Percentiles rank a stretch among this genome's conserved stretches.
Evolutionary conservation across 768 basidiomycete genomes (phyloP).

Genomic region (Tylopilus plumbeoviolaceoides): DNA sequence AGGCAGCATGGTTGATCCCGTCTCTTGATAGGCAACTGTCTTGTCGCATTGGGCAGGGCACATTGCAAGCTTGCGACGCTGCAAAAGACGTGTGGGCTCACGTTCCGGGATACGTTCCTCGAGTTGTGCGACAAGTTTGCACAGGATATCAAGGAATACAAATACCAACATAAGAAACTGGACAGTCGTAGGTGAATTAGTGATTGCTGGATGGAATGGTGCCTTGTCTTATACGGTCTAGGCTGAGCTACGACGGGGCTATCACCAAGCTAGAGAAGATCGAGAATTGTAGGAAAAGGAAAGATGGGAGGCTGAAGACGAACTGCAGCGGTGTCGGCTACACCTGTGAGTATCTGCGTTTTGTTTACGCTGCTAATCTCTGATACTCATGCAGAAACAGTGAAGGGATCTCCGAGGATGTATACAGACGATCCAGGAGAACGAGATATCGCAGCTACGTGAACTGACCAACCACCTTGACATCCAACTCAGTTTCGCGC

Average conservation of each 20-base stretch:
- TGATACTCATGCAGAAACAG: constrained; percentile 36
- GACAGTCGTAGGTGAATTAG: constrained; percentile 70
- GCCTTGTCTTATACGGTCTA: constrained; percentile 23
- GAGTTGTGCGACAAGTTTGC: constrained; percentile 58
- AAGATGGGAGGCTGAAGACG: constrained; percentile 73
- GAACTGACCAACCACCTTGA: constrained; percentile 73
- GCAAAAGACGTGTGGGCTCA: constrained; percentile 76
- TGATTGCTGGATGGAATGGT: neutral
- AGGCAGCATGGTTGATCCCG: constrained; percentile 37
- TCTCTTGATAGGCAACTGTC: constrained; percentile 52
- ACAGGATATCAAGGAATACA: constrained; percentile 82
- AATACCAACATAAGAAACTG: constrained; percentile 75
- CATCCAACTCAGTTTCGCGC: constrained; percentile 67
- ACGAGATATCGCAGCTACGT: constrained; percentile 66
- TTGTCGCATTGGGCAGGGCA: constrained; percentile 74
- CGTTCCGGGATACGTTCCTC: constrained; percentile 72
- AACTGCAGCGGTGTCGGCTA: constrained; percentile 62
- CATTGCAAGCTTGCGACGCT: constrained; percentile 82
- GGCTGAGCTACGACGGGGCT: constrained; percentile 76
- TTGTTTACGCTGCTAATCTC: neutral
- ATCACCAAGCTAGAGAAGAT: constrained; percentile 63
- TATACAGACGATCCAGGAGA: constrained; percentile 79
- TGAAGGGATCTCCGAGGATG: constrained; percentile 75
- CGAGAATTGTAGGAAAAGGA: constrained; percentile 62
- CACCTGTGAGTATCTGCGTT: constrained; percentile 59